Conservation (phyloP, 768 basidiomycete species). For the Tylopilus felleus region DNA sequence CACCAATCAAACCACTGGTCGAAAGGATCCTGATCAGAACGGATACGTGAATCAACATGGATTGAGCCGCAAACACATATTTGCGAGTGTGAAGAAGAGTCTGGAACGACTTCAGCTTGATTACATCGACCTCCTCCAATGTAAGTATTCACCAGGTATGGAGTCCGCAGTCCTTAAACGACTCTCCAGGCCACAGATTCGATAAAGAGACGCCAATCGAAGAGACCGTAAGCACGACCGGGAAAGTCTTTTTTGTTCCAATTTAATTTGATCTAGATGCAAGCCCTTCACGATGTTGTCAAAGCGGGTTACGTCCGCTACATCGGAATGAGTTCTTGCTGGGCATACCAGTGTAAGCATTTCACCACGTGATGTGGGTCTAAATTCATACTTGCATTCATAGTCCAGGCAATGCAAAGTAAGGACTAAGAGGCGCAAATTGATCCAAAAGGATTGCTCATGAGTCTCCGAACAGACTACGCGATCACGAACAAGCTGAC, state of each 20-base stretch:
- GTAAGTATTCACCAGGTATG: slow-evolving; percentile 19
- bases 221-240: slow-evolving; percentile 33
- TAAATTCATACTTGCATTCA: slow-evolving; percentile 3
- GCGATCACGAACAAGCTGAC: slow-evolving; percentile 43
- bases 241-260: neutral
- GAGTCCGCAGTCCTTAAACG: neutral
- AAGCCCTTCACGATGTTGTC: slow-evolving; percentile 50
- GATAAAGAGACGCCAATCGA: slow-evolving; percentile 50
- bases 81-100: slow-evolving; percentile 48
- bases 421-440: neutral
- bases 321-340: slow-evolving; percentile 43
- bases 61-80: slow-evolving; percentile 54
- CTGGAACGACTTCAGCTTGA: slow-evolving; percentile 44
- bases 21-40: slow-evolving; percentile 31
- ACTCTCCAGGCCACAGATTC: slow-evolving; percentile 42
- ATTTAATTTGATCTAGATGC: slow-evolving; percentile 32
- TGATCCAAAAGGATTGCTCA: neutral
- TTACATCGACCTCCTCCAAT: slow-evolving; percentile 58
- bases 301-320: slow-evolving; percentile 47
- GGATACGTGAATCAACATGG: slow-evolving; percentile 51
- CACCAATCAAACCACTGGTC: slow-evolving; percentile 7
- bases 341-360: slow-evolving; percentile 38
- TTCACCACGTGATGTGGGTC: neutral
- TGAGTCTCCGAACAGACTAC: slow-evolving; percentile 27
- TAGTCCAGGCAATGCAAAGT: slow-evolving; percentile 42